A percentile compares a stretch with the other conserved stretches of the same genome.
phyloP scores from a whole-genome alignment of 2,329 filamentous ascomycete genomes.

The Conoideocrella luteorostrata region DNA sequence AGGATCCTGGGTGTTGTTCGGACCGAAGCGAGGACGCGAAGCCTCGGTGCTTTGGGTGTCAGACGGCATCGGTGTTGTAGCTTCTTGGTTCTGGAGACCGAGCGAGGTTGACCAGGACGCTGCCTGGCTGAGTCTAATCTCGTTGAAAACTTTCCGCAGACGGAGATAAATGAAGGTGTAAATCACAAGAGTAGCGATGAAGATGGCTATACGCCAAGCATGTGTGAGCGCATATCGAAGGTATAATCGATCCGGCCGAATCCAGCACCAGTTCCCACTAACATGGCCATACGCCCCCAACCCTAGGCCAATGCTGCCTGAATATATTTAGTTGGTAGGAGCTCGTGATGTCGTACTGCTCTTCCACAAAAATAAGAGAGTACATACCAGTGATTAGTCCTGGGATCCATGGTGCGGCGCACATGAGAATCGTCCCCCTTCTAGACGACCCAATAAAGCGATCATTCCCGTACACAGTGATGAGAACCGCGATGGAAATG shows the following conservation, averaged over 20 bases:
- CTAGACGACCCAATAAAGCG: conserved; percentile 25
- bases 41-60: conserved; percentile 7
- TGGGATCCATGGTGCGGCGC: conserved; percentile 32
- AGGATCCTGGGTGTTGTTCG: too few species aligned
- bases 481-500: conserved; percentile 35
- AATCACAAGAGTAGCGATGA: conserved; percentile 29
- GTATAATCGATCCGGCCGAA: conserved; percentile 22
- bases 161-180: conserved; percentile 31
- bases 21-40: not conserved
- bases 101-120: not conserved
- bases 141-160: conserved; percentile 11
- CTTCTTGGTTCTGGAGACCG: not conserved
- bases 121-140: not conserved
- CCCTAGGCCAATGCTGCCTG: conserved; percentile 8
- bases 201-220: conserved; percentile 35
- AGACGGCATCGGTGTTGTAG: not conserved
- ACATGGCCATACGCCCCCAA: conserved; percentile 23
- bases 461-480: conserved; percentile 30
- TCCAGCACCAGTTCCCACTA: conserved; percentile 41
- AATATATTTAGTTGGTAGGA: not conserved
- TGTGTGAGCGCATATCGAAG: conserved; percentile 36
- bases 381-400: conserved; percentile 29
- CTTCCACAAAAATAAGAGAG: too few species aligned
- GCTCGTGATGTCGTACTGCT: not conserved
- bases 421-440: conserved; percentile 24